Base-by-base conservation (phyloP, 1,284 basidiomycete species). In the Sporisorium graminicola region DNA sequence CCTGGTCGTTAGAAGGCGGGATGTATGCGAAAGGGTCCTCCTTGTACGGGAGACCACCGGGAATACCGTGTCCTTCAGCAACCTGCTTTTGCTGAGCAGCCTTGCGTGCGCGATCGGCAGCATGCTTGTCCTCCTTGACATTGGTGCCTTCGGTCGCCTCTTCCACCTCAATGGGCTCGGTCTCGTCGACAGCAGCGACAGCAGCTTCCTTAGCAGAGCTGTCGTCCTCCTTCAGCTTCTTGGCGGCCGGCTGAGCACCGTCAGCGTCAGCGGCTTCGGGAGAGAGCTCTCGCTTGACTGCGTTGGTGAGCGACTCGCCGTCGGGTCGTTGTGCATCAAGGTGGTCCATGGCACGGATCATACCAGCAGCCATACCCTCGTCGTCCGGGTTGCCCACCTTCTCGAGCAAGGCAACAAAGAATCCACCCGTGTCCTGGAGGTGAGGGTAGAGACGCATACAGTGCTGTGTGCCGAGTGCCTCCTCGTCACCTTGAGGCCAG, bases 371-470 rank as follows among this genome's bases (percentile, higher is more conserved):
- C 75, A 83, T 76, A n/a, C 80, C 77, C 54, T 76, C 81, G 40
- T 73, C 75, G n/a, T 82, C 72, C 2, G 57, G 53, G 46, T 74
- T 70, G 46, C 75, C 77, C 5, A 74, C 70, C 80, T 88, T 89
- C 81, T 94, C 90, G 37, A 99, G 87, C 0, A 98, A 92, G 18
- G 94, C 94, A 27, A 99, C 91, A 82, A 98, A 99, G 88, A 99
- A 99, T 0, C 94, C 97, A 13, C 97, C 97, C 0, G 95, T 95
- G 86, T 99, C 93, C 87, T 99, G 96, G 47, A 97, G 87, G 85
- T 99, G 95, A 3, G 97, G 95, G 82, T 98, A 94, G 47, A 85
- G 75, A 43, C 82, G 74, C 75, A 84, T 82, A 62, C 83, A 84
- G 63, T 77, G 73, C 58, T 81, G 68, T 6, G 81, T 55, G 24